Conservation (phyloP, 768 basidiomycete species). For the Russula olivacea region DNA sequence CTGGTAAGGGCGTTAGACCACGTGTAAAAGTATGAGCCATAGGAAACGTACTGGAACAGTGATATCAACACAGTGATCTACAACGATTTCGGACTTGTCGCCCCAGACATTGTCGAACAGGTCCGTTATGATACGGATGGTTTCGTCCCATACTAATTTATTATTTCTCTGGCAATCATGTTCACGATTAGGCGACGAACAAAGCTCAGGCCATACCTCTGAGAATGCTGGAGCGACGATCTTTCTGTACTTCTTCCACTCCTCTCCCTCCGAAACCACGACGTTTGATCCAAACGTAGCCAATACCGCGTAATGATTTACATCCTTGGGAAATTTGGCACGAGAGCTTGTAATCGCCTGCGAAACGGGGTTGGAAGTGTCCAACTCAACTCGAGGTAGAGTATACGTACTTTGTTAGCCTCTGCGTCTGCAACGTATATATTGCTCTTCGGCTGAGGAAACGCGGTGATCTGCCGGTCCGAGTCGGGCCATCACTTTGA, state of each 20-base stretch:
- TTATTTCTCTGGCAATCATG: no score
- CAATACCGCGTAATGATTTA: conserved; percentile 34
- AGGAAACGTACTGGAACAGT: no score
- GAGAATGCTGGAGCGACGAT: conserved; percentile 59
- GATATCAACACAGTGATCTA: no score
- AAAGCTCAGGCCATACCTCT: conserved; percentile 36
- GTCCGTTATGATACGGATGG: no score
- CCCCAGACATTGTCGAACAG: no score
- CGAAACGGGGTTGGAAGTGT: not conserved
- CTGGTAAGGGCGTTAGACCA: conserved; percentile 28
- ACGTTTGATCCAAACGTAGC: conserved; percentile 55
- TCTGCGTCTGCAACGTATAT: conserved; percentile 17
- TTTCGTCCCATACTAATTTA: no score
- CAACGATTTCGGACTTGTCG: no score
- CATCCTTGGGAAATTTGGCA: conserved; percentile 52
- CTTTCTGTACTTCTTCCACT: conserved; percentile 62
- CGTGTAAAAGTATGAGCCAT: no score
- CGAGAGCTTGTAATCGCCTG: conserved; percentile 48
- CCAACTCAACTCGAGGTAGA: not conserved
- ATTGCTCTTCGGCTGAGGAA: not conserved
- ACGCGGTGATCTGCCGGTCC: not conserved
- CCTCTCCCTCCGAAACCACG: conserved; percentile 54
- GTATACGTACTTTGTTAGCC: conserved; percentile 15
- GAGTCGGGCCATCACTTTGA: not conserved
- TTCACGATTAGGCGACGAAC: no score